Evolutionary conservation across 257 asterid species (phyloP).

Genomic region (Scutellaria barbata): DNA sequence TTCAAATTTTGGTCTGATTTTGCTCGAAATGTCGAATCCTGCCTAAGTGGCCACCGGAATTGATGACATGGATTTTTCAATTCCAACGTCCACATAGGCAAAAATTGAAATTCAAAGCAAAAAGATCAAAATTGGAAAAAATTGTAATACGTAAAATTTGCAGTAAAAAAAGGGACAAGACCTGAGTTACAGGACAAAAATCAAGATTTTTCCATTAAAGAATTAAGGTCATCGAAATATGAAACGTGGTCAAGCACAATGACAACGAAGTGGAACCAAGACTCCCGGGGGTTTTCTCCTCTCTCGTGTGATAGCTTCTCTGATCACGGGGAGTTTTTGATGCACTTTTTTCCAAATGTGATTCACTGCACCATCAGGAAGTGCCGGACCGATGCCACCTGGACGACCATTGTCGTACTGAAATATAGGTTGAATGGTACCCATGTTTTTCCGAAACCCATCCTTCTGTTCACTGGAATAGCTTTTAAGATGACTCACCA

Average conservation of each 20-base stretch:
- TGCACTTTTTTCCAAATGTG: conserved; percentile 85
- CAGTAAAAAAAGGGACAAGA: too few species aligned
- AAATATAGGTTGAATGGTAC: conserved; percentile 61
- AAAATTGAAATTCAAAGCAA: too few species aligned
- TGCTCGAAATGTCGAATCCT: too few species aligned
- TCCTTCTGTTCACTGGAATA: conserved; percentile 68
- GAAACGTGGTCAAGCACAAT: conserved; percentile 60
- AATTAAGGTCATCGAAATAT: conserved; percentile 4
- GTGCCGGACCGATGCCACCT: conserved; percentile 76
- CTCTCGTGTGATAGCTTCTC: conserved; percentile 79
- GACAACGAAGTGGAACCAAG: conserved; percentile 77
- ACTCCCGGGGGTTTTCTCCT: conserved; percentile 83
- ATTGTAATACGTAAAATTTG: too few species aligned
- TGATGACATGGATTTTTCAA: too few species aligned
- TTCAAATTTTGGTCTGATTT: too few species aligned
- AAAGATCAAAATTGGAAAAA: too few species aligned
- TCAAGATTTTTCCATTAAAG: neutral
- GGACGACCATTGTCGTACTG: conserved; percentile 65
- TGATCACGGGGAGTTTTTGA: conserved; percentile 71
- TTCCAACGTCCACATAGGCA: too few species aligned
- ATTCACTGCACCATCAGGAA: conserved; percentile 74
- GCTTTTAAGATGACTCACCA: conserved; percentile 64
- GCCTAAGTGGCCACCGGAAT: too few species aligned
- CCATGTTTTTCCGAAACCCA: conserved; percentile 58
- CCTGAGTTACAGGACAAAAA: too few species aligned